These are phyloP conservation scores for Mortierella alpina DNA, from an alignment of 192 early-diverging fungal genomes.

Conservation along the genomic window DNA sequence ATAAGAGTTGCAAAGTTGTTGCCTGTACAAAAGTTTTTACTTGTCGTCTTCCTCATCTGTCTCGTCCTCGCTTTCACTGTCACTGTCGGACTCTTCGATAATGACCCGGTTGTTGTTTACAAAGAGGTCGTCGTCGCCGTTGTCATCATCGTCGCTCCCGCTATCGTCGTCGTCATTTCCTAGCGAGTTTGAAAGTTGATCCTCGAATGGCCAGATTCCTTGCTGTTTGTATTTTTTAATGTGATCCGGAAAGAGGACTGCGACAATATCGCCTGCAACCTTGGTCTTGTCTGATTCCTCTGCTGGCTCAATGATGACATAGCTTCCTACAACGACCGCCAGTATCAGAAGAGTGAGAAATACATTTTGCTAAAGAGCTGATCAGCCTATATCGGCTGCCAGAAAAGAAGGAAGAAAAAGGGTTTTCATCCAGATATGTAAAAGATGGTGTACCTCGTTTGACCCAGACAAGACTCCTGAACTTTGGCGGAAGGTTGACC, in stretches of 20 bases:
- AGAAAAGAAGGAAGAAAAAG: not conserved
- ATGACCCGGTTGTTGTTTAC: conserved; percentile 69
- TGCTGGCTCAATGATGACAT: conserved; percentile 72
- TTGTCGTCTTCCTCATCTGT: conserved; percentile 1
- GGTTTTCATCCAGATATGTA: conserved; percentile 9
- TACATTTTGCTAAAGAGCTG: conserved; percentile 4
- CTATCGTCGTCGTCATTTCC: conserved; percentile 18
- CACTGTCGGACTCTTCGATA: conserved; percentile 59
- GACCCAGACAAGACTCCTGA: conserved; percentile 86
- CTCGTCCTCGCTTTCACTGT: conserved; percentile 52
- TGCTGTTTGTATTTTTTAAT: conserved; percentile 74
- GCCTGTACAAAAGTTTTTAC: not conserved
- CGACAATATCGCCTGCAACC: conserved; percentile 80
- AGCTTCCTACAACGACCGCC: conserved; percentile 58
- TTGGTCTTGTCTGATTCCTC: conserved; percentile 69
- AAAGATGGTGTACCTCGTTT: conserved; percentile 68
- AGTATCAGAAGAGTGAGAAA: not conserved
- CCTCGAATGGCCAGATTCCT: conserved; percentile 67
- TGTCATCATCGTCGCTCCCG: conserved; percentile 36
- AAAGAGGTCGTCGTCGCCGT: conserved; percentile 66
- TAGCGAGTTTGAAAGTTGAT: conserved; percentile 12
- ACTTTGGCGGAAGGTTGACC: conserved; percentile 79
- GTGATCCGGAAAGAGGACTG: conserved; percentile 79
- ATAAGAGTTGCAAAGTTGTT: not conserved
- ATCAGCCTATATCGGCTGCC: not conserved